Evolutionary conservation across 1,139 yeast species (phyloP), one percentile per base, ranked within the genome.

Genomic region (Fermentozyma sake): DNA sequence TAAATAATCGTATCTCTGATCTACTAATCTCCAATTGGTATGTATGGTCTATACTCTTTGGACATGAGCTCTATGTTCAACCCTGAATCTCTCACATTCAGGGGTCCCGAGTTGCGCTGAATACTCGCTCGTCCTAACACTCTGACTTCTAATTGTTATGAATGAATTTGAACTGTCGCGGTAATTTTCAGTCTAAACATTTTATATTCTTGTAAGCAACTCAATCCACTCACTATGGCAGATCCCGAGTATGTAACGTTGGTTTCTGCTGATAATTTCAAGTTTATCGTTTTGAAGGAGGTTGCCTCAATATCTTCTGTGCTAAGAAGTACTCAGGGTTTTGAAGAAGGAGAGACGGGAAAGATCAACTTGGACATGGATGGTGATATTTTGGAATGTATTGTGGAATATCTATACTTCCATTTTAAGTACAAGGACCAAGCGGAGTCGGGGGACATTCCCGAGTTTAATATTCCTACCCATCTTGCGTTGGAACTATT

Each of bases 391-490:
- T 58, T 91, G 26, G 84, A 79, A 39, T 84, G 87, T 48, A 79
- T 89, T 12, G 83, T 86, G 24, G 97, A 91, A 42, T 91, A 91
- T 46, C 58, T 91, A 22, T 79, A 84, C 50, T 89, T 85, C 50
- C 77, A 84, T 44, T 57, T 68, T 41, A 80, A 83, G 45, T 84
- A 83, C 48, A 72, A 66, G 38, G 83, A 78, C 33, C 65, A 61
- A 22, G 76, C 72, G 2, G 75, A 67, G 21, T 60, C 63, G 14
- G 72, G 68, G 1, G 76, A 71, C 28, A 76, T 84, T 7, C 95
- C 95, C 0, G 93, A 84, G 35, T 91, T 91, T 52, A 80, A 82
- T 25, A 77, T 91, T 1, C 96, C 97, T 0, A 91, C 97, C 0
- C 96, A 86, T 44, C 74, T 89, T 72, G 96, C 97, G 0, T 63